Evolutionary conservation across 2,329 filamentous ascomycete species (phyloP).

Genomic region (Grosmannia clavigera): DNA sequence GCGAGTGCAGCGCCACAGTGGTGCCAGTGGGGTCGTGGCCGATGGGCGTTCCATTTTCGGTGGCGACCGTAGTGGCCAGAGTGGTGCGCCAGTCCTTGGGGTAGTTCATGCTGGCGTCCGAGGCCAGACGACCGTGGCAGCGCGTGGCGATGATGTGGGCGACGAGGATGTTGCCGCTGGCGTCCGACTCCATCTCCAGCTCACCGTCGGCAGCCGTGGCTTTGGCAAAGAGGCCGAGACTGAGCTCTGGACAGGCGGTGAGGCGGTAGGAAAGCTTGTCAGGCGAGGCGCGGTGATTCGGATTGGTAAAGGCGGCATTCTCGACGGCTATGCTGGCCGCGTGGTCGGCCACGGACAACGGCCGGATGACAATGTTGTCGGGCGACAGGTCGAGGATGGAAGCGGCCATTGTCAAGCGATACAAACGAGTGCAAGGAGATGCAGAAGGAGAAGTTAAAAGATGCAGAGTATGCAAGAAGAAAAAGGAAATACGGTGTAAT

Average conservation of each 20-base stretch:
- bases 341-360: constrained; percentile 54
- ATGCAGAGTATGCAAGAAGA: background rate
- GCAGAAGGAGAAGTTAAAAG: background rate
- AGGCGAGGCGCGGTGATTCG: constrained; percentile 34
- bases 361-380: constrained; percentile 44
- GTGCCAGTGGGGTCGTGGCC: constrained; percentile 64
- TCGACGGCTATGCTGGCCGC: constrained; percentile 46
- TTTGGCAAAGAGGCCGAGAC: constrained; percentile 56
- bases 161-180: constrained; percentile 51
- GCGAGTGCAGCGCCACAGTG: constrained; percentile 70
- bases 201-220: constrained; percentile 31
- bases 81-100: constrained; percentile 54
- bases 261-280: constrained; percentile 66
- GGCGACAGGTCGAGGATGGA: constrained; percentile 3
- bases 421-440: too few relatives aligned
- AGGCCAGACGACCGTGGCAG: constrained; percentile 48
- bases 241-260: constrained; percentile 60
- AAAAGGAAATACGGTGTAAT: background rate
- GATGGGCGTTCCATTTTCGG: constrained; percentile 22
- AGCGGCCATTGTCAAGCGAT: background rate
- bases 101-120: constrained; percentile 64
- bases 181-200: constrained; percentile 37
- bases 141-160: constrained; percentile 70
- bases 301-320: constrained; percentile 38
- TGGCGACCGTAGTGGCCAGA: constrained; percentile 23